Conservation (phyloP, 1,139 yeast genomes). For the Yamadazyma pseudoaaseri region DNA sequence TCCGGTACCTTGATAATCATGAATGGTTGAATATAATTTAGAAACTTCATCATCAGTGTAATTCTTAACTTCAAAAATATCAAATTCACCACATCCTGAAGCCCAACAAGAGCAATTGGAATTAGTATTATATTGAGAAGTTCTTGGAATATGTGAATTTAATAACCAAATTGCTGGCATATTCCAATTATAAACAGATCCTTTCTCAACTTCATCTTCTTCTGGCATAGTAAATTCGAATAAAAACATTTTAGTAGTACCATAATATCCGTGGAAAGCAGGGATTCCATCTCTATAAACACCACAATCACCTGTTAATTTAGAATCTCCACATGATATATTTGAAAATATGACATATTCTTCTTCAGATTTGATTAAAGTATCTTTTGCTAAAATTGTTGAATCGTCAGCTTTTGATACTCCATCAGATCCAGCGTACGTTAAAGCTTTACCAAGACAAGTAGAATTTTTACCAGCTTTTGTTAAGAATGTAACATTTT, state of each 20-base stretch:
- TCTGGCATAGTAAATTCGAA: constrained; percentile 92
- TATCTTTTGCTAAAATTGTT: constrained; percentile 59
- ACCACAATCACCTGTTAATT: constrained; percentile 68
- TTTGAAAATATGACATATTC: constrained; percentile 81
- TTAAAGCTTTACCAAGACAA: constrained; percentile 85
- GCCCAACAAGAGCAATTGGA: constrained; percentile 88
- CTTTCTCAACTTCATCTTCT: constrained; percentile 47
- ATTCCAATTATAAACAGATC: constrained; percentile 46
- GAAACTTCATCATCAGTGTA: constrained; percentile 41
- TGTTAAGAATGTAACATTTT: constrained; percentile 81
- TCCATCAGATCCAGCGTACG: constrained; percentile 78
- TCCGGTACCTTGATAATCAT: constrained; percentile 70
- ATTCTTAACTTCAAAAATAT: constrained; percentile 69
- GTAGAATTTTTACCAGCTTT: constrained; percentile 70
- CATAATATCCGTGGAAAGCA: constrained; percentile 89
- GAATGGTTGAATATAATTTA: constrained; percentile 64
- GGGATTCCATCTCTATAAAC: constrained; percentile 83
- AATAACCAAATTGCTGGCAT: constrained; percentile 98
- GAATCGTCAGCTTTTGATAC: constrained; percentile 60
- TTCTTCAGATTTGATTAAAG: constrained; percentile 61
- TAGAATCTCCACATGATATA: constrained; percentile 52
- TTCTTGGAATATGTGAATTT: constrained; percentile 93
- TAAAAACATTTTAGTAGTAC: constrained; percentile 75
- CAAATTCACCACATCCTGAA: constrained; percentile 96
- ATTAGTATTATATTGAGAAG: constrained; percentile 73